Conservation (phyloP, 2,329 filamentous ascomycete genomes). For the Fonsecaea multimorphosa region DNA sequence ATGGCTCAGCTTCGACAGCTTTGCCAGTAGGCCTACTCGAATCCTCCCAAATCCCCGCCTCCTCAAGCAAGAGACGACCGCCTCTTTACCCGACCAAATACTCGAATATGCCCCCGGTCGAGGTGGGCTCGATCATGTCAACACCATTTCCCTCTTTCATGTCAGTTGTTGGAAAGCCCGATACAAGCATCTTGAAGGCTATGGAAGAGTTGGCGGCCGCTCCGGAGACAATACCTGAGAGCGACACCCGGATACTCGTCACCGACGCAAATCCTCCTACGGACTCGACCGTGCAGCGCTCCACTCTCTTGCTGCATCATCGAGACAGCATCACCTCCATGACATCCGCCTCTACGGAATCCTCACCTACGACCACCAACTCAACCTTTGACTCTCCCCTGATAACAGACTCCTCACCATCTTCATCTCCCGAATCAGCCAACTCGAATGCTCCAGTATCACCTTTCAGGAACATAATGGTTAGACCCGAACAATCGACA, state of each 20-base stretch:
- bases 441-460: constrained; percentile 67
- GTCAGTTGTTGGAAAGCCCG: constrained; percentile 37
- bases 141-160: constrained; percentile 40
- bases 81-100: constrained; percentile 26
- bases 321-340: constrained; percentile 53
- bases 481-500: constrained; percentile 19
- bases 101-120: constrained; percentile 39
- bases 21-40: constrained; percentile 24
- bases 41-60: constrained; percentile 20
- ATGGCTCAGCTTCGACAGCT: constrained; percentile 26
- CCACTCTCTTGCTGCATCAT: constrained; percentile 41
- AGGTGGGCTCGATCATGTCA: constrained; percentile 37
- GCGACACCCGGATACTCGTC: constrained; percentile 31
- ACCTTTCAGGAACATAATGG: constrained; percentile 49
- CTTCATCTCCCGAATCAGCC: constrained; percentile 89
- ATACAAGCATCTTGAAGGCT: constrained; percentile 28
- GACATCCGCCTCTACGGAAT: constrained; percentile 83
- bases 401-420: constrained; percentile 87
- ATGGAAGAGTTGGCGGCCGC: constrained; percentile 28
- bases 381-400: constrained; percentile 92
- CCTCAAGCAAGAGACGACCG: constrained; percentile 34
- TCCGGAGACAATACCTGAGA: constrained; percentile 28
- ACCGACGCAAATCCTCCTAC: constrained; percentile 28
- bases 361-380: constrained; percentile 91
- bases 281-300: constrained; percentile 15